Evolutionary conservation across 78 protist genomes (phyloP), one percentile per base, ranked within the genome.

Genomic region (Dictyostelium purpureum): DNA sequence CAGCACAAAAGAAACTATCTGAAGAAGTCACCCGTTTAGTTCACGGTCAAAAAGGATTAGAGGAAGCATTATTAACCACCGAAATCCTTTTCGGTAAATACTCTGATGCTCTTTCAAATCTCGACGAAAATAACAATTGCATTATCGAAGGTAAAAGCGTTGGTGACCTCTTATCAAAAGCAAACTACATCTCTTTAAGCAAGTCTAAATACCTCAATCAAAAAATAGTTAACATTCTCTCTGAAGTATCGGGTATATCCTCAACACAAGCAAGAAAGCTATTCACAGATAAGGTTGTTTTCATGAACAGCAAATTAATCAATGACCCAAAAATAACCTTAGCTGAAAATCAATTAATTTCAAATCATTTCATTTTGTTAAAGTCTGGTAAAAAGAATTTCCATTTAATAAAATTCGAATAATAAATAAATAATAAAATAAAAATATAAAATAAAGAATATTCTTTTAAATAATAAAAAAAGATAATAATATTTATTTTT

Each of bases 11-110:
- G 21, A 52, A n/a, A 9, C 42, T 83, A 0, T 85, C 91, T 1
- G 93, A 92, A 49, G 16, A 52, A 33, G 85, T 92, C 3, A 92
- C 95, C 40, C 54, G 37, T 21, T 26, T 92, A n/a, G 90, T 92
- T 21, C 95, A 92, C 26, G 95, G 95, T 18, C 19, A 82, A 26
- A 42, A 59, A 12, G 91, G 88, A 42, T 37, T 92, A 14, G 91
- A 92, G 6, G 83, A 73, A 10, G 95, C 95, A 2, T 43, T 81
- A 26, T 54, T 45, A 10, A 80, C 95, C 21, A 79, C 95, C 4
- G 43, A 45, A 16, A 12, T 92, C 16, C 37, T 92, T 9, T 92
- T 92, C 59, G 80, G 83, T 9, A n/a, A n/a, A n/a, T n/a, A n/a
- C n/a, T n/a, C n/a, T n/a, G n/a, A n/a, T n/a, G n/a, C n/a, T n/a